Conservation (phyloP, 2,329 filamentous ascomycete species). For the Blastomyces percursus region DNA sequence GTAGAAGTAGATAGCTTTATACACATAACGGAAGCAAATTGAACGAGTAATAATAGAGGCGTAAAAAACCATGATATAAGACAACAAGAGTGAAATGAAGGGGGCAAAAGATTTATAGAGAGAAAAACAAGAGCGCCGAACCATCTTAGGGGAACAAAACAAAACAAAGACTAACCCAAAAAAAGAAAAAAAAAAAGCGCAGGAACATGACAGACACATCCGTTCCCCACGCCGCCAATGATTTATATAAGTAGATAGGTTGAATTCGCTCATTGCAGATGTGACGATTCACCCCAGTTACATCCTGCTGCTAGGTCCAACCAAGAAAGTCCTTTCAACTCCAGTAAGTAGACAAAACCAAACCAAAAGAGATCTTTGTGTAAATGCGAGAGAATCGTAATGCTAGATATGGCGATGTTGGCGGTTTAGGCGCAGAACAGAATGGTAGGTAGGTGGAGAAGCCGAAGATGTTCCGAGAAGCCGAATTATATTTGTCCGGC, state of each 20-base stretch:
- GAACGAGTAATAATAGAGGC: not conserved
- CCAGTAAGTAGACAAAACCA: not conserved
- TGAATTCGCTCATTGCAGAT: not conserved
- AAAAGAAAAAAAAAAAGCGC: no score
- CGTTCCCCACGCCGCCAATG: not conserved
- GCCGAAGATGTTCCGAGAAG: not conserved
- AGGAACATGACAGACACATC: not conserved
- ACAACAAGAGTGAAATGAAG: not conserved
- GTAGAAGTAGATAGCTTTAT: not conserved
- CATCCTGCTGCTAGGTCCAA: not conserved
- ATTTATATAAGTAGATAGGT: not conserved
- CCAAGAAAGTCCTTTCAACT: not conserved
- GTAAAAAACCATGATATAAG: not conserved
- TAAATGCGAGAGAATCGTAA: not conserved
- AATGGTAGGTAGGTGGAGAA: not conserved
- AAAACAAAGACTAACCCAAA: not conserved
- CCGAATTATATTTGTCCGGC: not conserved
- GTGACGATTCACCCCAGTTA: not conserved
- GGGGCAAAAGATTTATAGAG: not conserved
- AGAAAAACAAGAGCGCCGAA: not conserved
- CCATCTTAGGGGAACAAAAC: not conserved
- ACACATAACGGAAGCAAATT: not conserved
- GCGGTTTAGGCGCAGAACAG: not conserved
- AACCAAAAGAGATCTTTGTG: not conserved
- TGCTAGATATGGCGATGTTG: not conserved